phyloP scores from a whole-genome alignment of 345 rosid species.

The Eucalyptus polybractea region DNA sequence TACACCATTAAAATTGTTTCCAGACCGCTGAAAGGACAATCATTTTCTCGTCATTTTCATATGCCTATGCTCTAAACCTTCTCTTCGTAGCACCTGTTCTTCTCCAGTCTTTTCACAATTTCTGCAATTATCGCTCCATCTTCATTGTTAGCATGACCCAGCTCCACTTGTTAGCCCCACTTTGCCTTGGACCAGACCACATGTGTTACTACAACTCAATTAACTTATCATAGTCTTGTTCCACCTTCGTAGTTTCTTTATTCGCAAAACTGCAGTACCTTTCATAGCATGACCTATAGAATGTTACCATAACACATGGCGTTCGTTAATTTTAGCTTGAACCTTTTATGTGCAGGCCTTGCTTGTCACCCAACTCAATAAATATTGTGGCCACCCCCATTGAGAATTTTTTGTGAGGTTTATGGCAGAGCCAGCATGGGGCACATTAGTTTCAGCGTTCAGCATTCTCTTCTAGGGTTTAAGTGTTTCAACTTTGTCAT shows the following conservation, averaged over 20 bases:
- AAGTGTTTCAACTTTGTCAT: neutral
- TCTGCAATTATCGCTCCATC: neutral
- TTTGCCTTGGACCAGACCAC: neutral
- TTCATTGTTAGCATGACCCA: neutral
- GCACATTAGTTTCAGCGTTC: neutral
- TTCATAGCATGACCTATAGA: neutral
- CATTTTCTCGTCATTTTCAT: neutral
- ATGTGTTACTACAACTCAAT: neutral
- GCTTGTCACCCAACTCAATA: neutral
- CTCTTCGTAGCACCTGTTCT: neutral
- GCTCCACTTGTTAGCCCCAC: neutral
- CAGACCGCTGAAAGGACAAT: neutral
- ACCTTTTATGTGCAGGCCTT: neutral
- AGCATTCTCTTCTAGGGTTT: neutral
- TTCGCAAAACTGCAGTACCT: neutral
- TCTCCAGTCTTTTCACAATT: neutral
- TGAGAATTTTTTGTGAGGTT: neutral
- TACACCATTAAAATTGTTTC: neutral
- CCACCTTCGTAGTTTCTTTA: neutral
- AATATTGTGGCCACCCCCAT: neutral
- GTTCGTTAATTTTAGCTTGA: neutral
- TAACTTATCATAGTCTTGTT: neutral
- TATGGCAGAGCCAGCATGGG: neutral
- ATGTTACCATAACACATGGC: neutral
- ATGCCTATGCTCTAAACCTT: neutral